Base-by-base conservation (phyloP, 345 rosid species). In the Salix udensis region DNA sequence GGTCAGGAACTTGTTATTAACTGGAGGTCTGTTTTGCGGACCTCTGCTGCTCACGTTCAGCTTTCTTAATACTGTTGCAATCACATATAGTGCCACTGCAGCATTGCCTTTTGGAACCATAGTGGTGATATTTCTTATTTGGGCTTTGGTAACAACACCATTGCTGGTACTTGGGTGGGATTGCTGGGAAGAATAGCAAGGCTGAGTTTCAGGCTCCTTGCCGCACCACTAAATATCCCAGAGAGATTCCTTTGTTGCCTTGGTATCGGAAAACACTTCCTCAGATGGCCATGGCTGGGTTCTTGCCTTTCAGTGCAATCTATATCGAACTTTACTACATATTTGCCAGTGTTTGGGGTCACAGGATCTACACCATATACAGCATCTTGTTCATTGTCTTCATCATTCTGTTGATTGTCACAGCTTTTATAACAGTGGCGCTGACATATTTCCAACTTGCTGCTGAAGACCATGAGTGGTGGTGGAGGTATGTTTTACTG, bases 231-330 rank as follows among this genome's bases (percentile, higher is more conserved):
- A 93, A 93, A 78, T 93, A 91, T 70, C 98, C 95, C 4, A 77
- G 97, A 48, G 97, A 93, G 84, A 89, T 93, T 67, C 97, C 98
- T 1, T 85, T 82, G 23, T 84, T 91, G 80, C 98, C 97, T 28
- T 93, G 97, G 97, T 91, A 93, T 77, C 81, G 97, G 80, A 88
- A 91, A 61, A 86, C 97, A 26, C 64, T 93, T 78, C 97, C 97
- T 74, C 96, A 93, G 87, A 91, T 93, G 96, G 94, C 96, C 52
- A 91, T 91, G 97, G 97, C 97, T 10, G 97, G 94, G 19, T 91
- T 91, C 65, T 53, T 81, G 14, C 84, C 84, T 15, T 81, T 81
- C 58, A 81, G 84, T 73, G 84, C 80, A 21, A 81, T 81, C 70
- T 81, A 81, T 72, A 81, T 81, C 36, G 84, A 81, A 42, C 80